Base-by-base conservation (phyloP, 345 rosid species). In the Linum trigynum region DNA sequence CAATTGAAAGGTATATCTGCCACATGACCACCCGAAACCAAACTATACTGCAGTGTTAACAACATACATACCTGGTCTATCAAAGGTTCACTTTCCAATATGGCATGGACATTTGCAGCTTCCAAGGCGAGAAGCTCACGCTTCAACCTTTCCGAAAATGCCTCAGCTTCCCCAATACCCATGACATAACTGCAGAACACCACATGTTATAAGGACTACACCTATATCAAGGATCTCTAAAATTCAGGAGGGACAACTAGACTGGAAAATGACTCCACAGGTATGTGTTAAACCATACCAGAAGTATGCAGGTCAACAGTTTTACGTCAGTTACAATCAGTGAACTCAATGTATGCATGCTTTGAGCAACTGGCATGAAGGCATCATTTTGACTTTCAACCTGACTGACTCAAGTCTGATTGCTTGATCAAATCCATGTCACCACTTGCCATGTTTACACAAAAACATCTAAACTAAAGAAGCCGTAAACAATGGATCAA, bases 41-140 rank as follows among this genome's bases (percentile, higher is more conserved):
- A 15, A 48, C 61, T 23, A 7, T 32, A 57, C 7, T 5, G 5
- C 37, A 12, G 12, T 5, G 72, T 37, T n/a, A 8, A 69, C 53
- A 74, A 39, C 48, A 76, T 55, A 48, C 53, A 37, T 70, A 94
- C 97, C 88, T 88, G 92, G 23, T 90, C 97, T 73, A 94, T 81
- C 76, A 94, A 67, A 36, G 97, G 97, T 81, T 86, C 96, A 77
- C 85, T 94, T 83, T 94, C 99, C 85, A 94, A 76, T 75, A 88
- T 88, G 74, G 97, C 99, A 83, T 94, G 99, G 71, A 94, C 97
- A 67, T 94, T 94, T 69, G 99, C 99, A 14, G 99, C 99, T 84
- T 94, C 99, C 68, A 94, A 80, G 36, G 99, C 99, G 68, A 79
- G 97, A 80, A 92, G 94, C 80, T 94, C 97, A 66, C 99, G 83